A percentile compares a stretch with the other conserved stretches of the same genome.
phyloP scores from a whole-genome alignment of 176 grass and related monocot species.

The Urochloa ruziziensis region DNA sequence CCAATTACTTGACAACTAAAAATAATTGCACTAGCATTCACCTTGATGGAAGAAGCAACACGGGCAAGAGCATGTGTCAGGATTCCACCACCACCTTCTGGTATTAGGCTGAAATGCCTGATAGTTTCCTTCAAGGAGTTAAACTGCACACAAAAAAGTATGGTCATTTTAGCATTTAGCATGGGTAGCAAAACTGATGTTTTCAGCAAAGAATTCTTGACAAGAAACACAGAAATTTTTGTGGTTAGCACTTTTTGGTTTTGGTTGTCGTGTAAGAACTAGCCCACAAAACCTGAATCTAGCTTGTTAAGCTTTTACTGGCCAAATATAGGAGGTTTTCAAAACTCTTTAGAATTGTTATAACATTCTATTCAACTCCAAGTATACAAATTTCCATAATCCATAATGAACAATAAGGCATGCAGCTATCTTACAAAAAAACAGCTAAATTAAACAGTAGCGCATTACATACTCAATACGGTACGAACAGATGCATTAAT shows the following conservation, averaged over 20 bases:
- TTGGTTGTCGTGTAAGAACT: neutral
- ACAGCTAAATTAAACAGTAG: neutral
- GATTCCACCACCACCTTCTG: constrained; percentile 76
- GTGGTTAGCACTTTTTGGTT: neutral
- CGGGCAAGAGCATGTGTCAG: constrained; percentile 81
- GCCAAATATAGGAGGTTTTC: neutral
- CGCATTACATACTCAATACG: constrained; percentile 1
- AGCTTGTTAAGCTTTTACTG: neutral
- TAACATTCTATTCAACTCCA: neutral
- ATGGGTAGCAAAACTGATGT: constrained; percentile 5
- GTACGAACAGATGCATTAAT: neutral
- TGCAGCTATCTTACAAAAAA: neutral
- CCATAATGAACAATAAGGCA: neutral
- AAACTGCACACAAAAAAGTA: constrained; percentile 59
- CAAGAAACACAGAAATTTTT: neutral
- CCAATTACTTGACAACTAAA: constrained; percentile 28
- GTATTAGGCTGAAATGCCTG: constrained; percentile 94
- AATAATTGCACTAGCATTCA: constrained; percentile 24
- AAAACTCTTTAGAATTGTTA: neutral
- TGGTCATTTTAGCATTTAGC: neutral
- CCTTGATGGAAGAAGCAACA: constrained; percentile 86
- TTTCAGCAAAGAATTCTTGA: constrained; percentile 16
- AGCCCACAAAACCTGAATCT: neutral
- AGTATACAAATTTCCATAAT: neutral
- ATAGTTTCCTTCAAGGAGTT: constrained; percentile 75